These are phyloP conservation scores for Candida sanyaensis DNA, from an alignment of 1,139 yeast genomes.

Conservation along the genomic window DNA sequence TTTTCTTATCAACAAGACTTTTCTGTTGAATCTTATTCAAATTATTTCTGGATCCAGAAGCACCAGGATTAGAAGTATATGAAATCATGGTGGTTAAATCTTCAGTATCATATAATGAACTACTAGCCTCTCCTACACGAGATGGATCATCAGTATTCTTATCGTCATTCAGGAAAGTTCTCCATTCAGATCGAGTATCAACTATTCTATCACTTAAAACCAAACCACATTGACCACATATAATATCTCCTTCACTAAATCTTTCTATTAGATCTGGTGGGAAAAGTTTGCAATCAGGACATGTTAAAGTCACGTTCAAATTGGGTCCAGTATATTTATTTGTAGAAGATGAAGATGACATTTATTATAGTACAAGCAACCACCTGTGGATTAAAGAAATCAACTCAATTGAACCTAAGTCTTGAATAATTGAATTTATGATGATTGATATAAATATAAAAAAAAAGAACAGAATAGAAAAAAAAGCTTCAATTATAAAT, in stretches of 20 bases:
- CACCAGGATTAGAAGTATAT: slow-evolving; percentile 61
- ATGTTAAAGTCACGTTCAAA: slow-evolving; percentile 82
- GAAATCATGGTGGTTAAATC: slow-evolving; percentile 92
- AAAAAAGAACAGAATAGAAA: too few species aligned
- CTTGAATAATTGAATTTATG: neutral
- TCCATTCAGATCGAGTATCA: slow-evolving; percentile 97
- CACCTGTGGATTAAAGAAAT: neutral
- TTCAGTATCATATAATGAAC: slow-evolving; percentile 88
- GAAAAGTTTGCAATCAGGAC: slow-evolving; percentile 93
- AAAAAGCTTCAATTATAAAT: neutral
- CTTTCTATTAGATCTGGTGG: slow-evolving; percentile 96
- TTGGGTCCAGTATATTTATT: slow-evolving; percentile 57
- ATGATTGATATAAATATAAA: neutral
- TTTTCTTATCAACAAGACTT: slow-evolving; percentile 81
- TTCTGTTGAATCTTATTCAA: slow-evolving; percentile 85
- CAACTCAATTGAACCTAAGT: neutral
- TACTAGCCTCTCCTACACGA: slow-evolving; percentile 98
- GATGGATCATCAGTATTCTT: slow-evolving; percentile 97
- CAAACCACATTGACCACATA: slow-evolving; percentile 93
- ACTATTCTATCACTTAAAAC: slow-evolving; percentile 90
- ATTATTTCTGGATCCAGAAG: slow-evolving; percentile 70
- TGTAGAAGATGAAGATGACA: slow-evolving; percentile 14
- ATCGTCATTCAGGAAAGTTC: slow-evolving; percentile 95
- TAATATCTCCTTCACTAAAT: slow-evolving; percentile 95
- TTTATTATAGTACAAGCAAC: neutral